phyloP scores from a whole-genome alignment of 768 basidiomycete species.

The Flagelloscypha sp. region DNA sequence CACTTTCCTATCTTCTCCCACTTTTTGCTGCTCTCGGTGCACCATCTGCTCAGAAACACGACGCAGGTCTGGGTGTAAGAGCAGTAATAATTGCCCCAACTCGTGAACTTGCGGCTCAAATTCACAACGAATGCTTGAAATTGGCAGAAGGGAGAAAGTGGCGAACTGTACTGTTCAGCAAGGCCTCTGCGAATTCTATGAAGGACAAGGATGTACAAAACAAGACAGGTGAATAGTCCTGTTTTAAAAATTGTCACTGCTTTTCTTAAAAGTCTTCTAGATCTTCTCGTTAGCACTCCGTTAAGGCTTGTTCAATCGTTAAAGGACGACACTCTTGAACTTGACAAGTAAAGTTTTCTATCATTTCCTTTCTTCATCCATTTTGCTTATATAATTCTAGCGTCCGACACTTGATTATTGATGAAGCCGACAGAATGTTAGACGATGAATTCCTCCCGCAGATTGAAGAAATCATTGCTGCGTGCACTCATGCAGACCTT shows the following conservation, averaged over 20 bases:
- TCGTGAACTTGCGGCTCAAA: slow-evolving; percentile 92
- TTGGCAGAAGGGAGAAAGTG: slow-evolving; percentile 76
- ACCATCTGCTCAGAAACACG: slow-evolving; percentile 42
- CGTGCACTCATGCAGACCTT: slow-evolving; percentile 58
- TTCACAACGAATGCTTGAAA: slow-evolving; percentile 83
- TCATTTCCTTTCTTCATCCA: slow-evolving; percentile 5
- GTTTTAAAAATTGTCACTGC: slow-evolving; percentile 3
- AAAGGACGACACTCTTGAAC: slow-evolving; percentile 53
- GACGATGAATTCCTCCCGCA: slow-evolving; percentile 85
- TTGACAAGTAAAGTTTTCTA: slow-evolving; percentile 57
- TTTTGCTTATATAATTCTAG: slow-evolving; percentile 29
- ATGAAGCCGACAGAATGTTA: slow-evolving; percentile 88
- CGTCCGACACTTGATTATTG: slow-evolving; percentile 78
- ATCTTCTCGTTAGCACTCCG: slow-evolving; percentile 90
- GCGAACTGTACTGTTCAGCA: slow-evolving; percentile 77
- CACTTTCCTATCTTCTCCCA: slow-evolving; percentile 84
- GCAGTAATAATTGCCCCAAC: slow-evolving; percentile 87
- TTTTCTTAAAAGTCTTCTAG: slow-evolving; percentile 27
- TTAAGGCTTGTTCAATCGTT: slow-evolving; percentile 79
- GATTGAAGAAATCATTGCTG: slow-evolving; percentile 76
- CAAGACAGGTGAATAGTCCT: slow-evolving; percentile 59
- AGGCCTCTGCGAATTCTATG: slow-evolving; percentile 80
- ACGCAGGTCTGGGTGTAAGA: slow-evolving; percentile 52
- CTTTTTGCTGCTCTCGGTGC: slow-evolving; percentile 52
- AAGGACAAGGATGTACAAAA: slow-evolving; percentile 62